phyloP scores from a whole-genome alignment of 2,329 filamentous ascomycete genomes.

The Claviceps humidiphila region DNA sequence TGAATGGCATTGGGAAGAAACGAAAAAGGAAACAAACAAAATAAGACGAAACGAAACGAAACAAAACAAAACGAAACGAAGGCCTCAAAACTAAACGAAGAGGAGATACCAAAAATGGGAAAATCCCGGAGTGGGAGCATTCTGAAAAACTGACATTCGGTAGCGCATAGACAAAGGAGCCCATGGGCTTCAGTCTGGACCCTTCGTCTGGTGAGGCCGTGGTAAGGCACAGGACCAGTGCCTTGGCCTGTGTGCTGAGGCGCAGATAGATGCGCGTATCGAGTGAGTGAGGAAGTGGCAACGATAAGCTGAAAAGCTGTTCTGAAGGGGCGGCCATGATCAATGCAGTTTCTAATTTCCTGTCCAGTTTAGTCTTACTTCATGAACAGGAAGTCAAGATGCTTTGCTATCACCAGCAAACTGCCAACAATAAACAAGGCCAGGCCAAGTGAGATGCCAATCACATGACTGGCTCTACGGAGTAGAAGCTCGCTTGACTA shows the following conservation, averaged over 20 bases:
- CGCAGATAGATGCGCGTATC: conserved; percentile 50
- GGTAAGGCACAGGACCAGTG: conserved; percentile 47
- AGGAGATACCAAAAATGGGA: neutral
- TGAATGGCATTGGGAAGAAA: neutral
- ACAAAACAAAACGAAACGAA: neutral
- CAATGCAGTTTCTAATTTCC: neutral
- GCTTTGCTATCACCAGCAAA: neutral
- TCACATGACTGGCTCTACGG: conserved; percentile 11
- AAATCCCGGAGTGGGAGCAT: conserved; percentile 27
- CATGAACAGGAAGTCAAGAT: neutral
- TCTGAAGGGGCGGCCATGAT: neutral
- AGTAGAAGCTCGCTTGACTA: neutral
- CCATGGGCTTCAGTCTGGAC: conserved; percentile 45
- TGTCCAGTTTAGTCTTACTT: neutral
- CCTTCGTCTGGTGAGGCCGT: conserved; percentile 41
- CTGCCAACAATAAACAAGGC: neutral
- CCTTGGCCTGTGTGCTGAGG: conserved; percentile 43
- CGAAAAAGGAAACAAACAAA: neutral
- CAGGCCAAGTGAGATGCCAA: neutral
- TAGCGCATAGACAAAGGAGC: conserved; percentile 87
- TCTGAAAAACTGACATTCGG: conserved; percentile 51
- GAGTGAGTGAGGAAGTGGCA: conserved; percentile 45
- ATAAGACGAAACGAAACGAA: neutral
- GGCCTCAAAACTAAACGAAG: neutral
- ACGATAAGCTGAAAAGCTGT: conserved; percentile 27